phyloP scores from a whole-genome alignment of 495 filamentous ascomycete genomes.

The Durotheca rogersii region DNA sequence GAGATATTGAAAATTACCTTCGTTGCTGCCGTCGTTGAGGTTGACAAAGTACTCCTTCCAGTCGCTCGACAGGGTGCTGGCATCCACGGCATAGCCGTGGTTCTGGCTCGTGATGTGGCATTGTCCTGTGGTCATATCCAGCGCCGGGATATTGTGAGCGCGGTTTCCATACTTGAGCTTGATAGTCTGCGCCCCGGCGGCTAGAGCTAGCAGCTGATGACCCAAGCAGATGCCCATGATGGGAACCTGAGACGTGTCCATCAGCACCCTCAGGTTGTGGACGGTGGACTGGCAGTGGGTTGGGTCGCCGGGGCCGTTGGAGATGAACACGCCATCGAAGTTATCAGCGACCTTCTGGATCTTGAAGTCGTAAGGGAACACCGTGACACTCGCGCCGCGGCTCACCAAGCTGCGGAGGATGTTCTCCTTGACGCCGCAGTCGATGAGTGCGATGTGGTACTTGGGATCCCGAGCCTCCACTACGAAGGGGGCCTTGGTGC shows the following conservation, averaged over 20 bases:
- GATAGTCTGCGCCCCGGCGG: constrained; percentile 79
- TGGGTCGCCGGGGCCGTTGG: constrained; percentile 96
- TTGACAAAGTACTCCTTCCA: constrained; percentile 99
- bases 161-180: constrained; percentile 98
- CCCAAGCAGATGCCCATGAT: constrained; percentile 98
- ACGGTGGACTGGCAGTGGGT: constrained; percentile 93
- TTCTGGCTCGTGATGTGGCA: constrained; percentile 99
- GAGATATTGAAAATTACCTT: no score
- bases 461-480: constrained; percentile 75
- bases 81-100: constrained; percentile 96
- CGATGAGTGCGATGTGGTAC: constrained; percentile 89
- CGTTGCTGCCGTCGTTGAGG: constrained; percentile 92
- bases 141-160: constrained; percentile 94
- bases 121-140: constrained; percentile 90
- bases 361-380: constrained; percentile 93
- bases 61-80: constrained; percentile 73
- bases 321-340: constrained; percentile 98
- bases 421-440: constrained; percentile 99
- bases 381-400: constrained; percentile 84
- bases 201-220: constrained; percentile 83
- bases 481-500: constrained; percentile 97
- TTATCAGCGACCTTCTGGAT: constrained; percentile 97
- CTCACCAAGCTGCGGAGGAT: constrained; percentile 90
- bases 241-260: constrained; percentile 85
- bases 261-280: constrained; percentile 81